A percentile compares a stretch with the other conserved stretches of the same genome.
phyloP scores from a whole-genome alignment of 805 yeast species.

The Sugiyamaella lignohabitans region DNA sequence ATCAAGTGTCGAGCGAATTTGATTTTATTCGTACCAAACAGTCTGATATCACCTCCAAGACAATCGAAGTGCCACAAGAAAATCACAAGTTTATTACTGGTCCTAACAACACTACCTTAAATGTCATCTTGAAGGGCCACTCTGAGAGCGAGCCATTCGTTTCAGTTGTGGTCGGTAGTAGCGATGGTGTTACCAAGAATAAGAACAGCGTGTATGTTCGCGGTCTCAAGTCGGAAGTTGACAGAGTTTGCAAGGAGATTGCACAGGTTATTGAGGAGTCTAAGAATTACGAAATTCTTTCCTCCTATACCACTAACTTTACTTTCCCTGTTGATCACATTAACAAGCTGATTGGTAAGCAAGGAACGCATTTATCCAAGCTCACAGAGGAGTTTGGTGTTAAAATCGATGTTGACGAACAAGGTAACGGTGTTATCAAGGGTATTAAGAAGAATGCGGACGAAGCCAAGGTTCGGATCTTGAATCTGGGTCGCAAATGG shows the following conservation, averaged over 20 bases:
- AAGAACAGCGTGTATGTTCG: slow-evolving; percentile 52
- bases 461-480: slow-evolving; percentile 57
- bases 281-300: slow-evolving; percentile 42
- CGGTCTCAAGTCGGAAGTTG: slow-evolving; percentile 64
- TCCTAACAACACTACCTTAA: slow-evolving; percentile 54
- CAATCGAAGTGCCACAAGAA: slow-evolving; percentile 44
- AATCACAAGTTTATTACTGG: slow-evolving; percentile 59
- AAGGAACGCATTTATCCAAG: slow-evolving; percentile 66
- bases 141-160: slow-evolving; percentile 36
- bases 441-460: slow-evolving; percentile 78
- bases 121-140: slow-evolving; percentile 35
- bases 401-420: slow-evolving; percentile 63
- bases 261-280: slow-evolving; percentile 50
- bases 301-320: slow-evolving; percentile 41
- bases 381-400: slow-evolving; percentile 70
- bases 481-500: slow-evolving; percentile 59
- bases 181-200: slow-evolving; percentile 27
- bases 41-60: slow-evolving; percentile 43
- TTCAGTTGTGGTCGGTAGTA: slow-evolving; percentile 26
- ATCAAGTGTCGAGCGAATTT: slow-evolving; percentile 48
- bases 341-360: slow-evolving; percentile 83
- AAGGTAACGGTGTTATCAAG: slow-evolving; percentile 50
- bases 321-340: slow-evolving; percentile 62
- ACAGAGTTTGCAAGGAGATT: slow-evolving; percentile 47
- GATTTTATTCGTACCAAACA: slow-evolving; percentile 55